Evolutionary conservation across 1,139 yeast species (phyloP), one percentile per base, ranked within the genome.

Genomic region (Diutina mesorugosa): DNA sequence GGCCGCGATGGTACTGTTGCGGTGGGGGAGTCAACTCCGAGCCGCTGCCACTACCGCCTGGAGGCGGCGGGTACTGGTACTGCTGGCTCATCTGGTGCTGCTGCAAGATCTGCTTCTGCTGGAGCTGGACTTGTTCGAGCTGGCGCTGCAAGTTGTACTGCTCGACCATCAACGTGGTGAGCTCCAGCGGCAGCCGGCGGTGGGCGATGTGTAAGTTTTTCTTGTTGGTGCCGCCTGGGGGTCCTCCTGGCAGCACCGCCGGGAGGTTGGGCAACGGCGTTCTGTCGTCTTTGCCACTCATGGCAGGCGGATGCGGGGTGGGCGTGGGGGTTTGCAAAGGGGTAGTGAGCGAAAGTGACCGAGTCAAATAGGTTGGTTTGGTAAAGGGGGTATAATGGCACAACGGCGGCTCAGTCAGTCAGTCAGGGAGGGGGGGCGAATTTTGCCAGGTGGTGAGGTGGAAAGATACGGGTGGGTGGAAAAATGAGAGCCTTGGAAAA

Each of bases 111-210:
- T 89, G 96, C 68, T 90, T 93, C 67, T 88, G 97, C 67, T 91
- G 97, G 18, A 88, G 91, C 67, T 90, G 96, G 4, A 89, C 95
- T 62, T 84, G 79, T 65, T 91, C 97, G 72, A 90, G 77, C 68
- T 91, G 97, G 64, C 95, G 90, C 69, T 91, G 97, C 59, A 93
- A 78, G 61, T 93, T 90, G 69, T 91, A 83, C 67, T 90, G 97
- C 69, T 90, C 97, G 64, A 88, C 84, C 96, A 93, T 91, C 61
- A 93, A 76, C 58, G 88, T 88, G n/a, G 98, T 91, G 68, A 93
- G 78, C 69, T 93, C 99, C 63, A 93, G 84, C 29, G 97, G 97
- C 4, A 97, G 87, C 60, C 97, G 80, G 66, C 98, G 80, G 67
- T 91, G 98, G 30, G 98, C 98, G 63, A 91, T 90, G 71, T 90